Conservation (phyloP, 805 yeast genomes). For the Candida hispaniensis region DNA sequence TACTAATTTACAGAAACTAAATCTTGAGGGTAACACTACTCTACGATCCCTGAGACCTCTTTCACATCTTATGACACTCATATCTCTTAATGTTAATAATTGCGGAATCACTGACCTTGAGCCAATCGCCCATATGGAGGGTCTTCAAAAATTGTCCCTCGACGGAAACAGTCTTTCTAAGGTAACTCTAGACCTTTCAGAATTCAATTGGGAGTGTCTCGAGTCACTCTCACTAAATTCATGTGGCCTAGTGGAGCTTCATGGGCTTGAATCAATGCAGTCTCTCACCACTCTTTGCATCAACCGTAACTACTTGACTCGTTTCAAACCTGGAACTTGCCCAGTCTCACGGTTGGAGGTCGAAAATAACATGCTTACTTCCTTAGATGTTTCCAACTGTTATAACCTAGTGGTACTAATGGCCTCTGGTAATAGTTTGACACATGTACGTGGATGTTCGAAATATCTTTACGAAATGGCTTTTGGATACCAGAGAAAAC, state of each 20-base stretch:
- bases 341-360: constrained; percentile 27
- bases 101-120: constrained; percentile 31
- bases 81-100: constrained; percentile 35
- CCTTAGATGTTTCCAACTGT: constrained; percentile 26
- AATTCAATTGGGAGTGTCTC: constrained; percentile 21
- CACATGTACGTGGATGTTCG: constrained; percentile 26
- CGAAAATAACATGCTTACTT: constrained; percentile 30
- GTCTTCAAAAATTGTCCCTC: constrained; percentile 24
- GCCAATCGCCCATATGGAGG: constrained; percentile 34
- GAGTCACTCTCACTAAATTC: constrained; percentile 23
- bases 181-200: constrained; percentile 20
- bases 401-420: constrained; percentile 17
- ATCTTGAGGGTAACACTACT: constrained; percentile 32
- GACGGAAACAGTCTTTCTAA: constrained; percentile 21
- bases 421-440: constrained; percentile 22
- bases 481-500: constrained; percentile 20
- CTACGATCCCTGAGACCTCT: constrained; percentile 32
- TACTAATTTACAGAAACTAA: constrained; percentile 35
- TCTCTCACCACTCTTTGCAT: constrained; percentile 33
- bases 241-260: constrained; percentile 22
- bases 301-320: constrained; percentile 28
- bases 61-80: constrained; percentile 31
- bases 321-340: constrained; percentile 11
- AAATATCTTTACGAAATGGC: constrained; percentile 35
- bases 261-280: constrained; percentile 23